Evolutionary conservation across 148 eudicot genomes (phyloP).

Genomic region (Rhododendron ferrugineum): DNA sequence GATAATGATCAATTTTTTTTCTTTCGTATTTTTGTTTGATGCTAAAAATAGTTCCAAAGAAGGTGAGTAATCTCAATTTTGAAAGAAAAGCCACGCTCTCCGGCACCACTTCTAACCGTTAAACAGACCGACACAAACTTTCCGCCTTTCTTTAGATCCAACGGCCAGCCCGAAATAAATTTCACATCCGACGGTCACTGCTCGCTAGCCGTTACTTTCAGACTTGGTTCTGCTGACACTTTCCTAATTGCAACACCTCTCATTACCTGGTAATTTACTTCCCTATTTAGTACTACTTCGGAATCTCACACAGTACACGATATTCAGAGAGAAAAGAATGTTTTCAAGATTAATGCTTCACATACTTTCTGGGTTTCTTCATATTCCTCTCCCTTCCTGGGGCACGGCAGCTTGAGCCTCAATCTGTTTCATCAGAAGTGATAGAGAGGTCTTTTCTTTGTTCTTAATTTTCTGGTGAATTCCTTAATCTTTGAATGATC

Average conservation of each 20-base stretch:
- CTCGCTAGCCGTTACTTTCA: constrained; percentile 1
- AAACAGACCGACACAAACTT: not conserved
- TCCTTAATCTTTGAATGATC: not conserved
- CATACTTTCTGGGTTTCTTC: not conserved
- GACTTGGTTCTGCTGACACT: not conserved
- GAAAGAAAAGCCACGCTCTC: not conserved
- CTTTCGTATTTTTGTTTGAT: not conserved
- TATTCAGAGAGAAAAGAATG: not conserved
- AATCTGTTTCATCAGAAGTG: not conserved
- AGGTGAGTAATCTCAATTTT: not conserved
- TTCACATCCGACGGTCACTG: not conserved
- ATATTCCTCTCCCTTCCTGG: not conserved
- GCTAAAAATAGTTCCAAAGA: not conserved
- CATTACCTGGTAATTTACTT: not conserved
- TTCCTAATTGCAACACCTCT: not conserved
- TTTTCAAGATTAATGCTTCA: not conserved
- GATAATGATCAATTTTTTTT: no score
- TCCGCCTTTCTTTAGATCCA: not conserved
- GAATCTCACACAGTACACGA: not conserved
- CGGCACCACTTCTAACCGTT: not conserved
- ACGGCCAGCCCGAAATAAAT: not conserved
- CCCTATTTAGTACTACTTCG: not conserved
- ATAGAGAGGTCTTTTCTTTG: not conserved
- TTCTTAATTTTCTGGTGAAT: not conserved
- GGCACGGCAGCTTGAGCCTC: not conserved